phyloP scores from a whole-genome alignment of 2,329 filamentous ascomycete genomes.

The Thielaviopsis populi region DNA sequence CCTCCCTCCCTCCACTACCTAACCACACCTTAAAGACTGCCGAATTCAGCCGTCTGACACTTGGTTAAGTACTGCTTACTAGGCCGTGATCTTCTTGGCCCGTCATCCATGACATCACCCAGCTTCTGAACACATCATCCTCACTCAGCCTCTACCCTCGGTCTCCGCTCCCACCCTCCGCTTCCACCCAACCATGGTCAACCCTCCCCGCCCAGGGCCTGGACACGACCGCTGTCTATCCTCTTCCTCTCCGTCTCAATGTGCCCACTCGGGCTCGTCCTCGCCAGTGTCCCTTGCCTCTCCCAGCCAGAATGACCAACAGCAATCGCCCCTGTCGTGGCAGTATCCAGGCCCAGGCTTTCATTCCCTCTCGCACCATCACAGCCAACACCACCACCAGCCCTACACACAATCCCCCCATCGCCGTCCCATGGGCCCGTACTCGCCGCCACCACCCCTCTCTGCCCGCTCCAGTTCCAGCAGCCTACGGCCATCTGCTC shows the following conservation, averaged over 20 bases:
- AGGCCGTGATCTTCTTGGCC: background rate
- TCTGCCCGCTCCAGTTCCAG: background rate
- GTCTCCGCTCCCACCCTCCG: background rate
- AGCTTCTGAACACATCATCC: background rate
- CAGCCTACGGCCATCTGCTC: background rate
- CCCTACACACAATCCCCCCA: background rate
- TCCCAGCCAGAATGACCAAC: background rate
- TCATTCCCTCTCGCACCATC: background rate
- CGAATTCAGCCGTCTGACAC: background rate
- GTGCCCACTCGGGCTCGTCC: background rate
- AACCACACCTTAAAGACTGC: background rate
- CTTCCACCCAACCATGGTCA: background rate
- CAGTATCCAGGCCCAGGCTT: background rate
- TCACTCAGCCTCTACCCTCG: background rate
- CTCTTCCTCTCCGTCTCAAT: slow-evolving; percentile 4
- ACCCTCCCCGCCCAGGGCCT: background rate
- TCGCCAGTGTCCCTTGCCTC: background rate
- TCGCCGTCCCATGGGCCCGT: background rate
- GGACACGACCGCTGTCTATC: slow-evolving; percentile 1
- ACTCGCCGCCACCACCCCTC: background rate
- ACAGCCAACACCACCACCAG: background rate
- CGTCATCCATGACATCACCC: background rate
- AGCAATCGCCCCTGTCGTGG: background rate
- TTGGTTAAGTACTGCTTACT: background rate
- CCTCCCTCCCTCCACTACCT: background rate